These are phyloP conservation scores for Pinus taeda DNA, from an alignment of 75 land plant species.

Conservation along the genomic window DNA sequence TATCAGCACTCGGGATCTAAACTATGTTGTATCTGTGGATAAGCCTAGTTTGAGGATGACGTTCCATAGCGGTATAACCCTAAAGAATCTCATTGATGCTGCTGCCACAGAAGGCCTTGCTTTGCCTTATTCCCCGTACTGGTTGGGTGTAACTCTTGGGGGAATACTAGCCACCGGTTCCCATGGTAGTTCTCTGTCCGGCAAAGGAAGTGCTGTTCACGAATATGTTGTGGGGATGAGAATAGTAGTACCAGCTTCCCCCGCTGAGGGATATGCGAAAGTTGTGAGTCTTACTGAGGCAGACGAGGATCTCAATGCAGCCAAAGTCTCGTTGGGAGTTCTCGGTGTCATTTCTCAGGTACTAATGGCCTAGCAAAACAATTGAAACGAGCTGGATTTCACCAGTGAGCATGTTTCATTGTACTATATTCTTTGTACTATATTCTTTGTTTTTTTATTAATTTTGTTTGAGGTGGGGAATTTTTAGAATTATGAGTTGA, in stretches of 20 bases:
- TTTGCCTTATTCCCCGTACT: constrained; percentile 69
- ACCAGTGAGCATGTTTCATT: too few relatives aligned
- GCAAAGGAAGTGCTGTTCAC: constrained; percentile 71
- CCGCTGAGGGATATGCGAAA: constrained; percentile 53
- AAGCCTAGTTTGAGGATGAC: constrained; percentile 22
- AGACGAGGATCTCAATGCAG: constrained; percentile 53
- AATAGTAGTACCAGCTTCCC: constrained; percentile 46
- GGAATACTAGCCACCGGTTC: constrained; percentile 68
- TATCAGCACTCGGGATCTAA: constrained; percentile 57
- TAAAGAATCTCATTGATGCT: constrained; percentile 40
- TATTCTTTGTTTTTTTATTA: too few relatives aligned
- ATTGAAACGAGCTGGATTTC: background rate
- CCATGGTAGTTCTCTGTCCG: constrained; percentile 78
- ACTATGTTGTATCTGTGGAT: constrained; percentile 29
- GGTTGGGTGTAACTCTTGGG: constrained; percentile 74
- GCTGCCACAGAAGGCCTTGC: constrained; percentile 57
- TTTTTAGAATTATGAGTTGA: too few relatives aligned
- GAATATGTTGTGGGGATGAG: constrained; percentile 53
- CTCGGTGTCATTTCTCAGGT: constrained; percentile 78
- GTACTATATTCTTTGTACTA: too few relatives aligned
- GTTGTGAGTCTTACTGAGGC: constrained; percentile 24
- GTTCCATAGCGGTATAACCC: constrained; percentile 54
- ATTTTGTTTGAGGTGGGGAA: too few relatives aligned
- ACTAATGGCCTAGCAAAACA: background rate
- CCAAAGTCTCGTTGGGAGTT: constrained; percentile 68